Conservation (phyloP, 805 yeast genomes). For the Metschnikowia continentalis region DNA sequence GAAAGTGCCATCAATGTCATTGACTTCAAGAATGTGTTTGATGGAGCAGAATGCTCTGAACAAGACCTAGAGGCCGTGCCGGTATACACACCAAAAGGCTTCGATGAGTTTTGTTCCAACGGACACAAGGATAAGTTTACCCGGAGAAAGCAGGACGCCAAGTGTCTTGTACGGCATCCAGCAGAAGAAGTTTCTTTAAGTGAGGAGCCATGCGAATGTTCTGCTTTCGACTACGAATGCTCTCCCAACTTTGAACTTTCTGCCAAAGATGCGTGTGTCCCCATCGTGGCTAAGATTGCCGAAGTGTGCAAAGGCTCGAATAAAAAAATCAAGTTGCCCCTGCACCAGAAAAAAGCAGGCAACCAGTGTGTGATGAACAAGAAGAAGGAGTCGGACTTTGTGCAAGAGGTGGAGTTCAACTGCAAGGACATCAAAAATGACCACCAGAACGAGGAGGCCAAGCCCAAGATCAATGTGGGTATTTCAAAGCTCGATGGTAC, state of each 20-base stretch:
- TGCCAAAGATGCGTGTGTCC: slow-evolving; percentile 46
- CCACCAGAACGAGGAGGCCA: slow-evolving; percentile 1
- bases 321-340: slow-evolving; percentile 27
- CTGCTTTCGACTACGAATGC: slow-evolving; percentile 69
- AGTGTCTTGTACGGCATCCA: slow-evolving; percentile 58
- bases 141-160: slow-evolving; percentile 61
- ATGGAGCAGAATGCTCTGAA: slow-evolving; percentile 39
- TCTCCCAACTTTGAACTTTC: slow-evolving; percentile 40
- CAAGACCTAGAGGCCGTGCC: slow-evolving; percentile 65
- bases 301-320: slow-evolving; percentile 23
- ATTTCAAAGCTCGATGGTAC: slow-evolving; percentile 48
- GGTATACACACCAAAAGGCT: slow-evolving; percentile 40
- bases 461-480: slow-evolving; percentile 30
- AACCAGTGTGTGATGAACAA: slow-evolving; percentile 37
- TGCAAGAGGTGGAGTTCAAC: slow-evolving; percentile 13
- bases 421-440: slow-evolving; percentile 13
- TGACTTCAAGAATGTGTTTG: slow-evolving; percentile 57
- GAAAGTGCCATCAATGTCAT: slow-evolving; percentile 31
- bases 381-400: slow-evolving; percentile 18
- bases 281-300: slow-evolving; percentile 22
- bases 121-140: slow-evolving; percentile 63
- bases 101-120: slow-evolving; percentile 49
- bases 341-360: slow-evolving; percentile 43
- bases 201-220: slow-evolving; percentile 57
- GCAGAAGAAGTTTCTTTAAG: slow-evolving; percentile 37